Evolutionary conservation across 495 filamentous ascomycete genomes (phyloP).

Genomic region (Hyaloscypha hepaticicola): DNA sequence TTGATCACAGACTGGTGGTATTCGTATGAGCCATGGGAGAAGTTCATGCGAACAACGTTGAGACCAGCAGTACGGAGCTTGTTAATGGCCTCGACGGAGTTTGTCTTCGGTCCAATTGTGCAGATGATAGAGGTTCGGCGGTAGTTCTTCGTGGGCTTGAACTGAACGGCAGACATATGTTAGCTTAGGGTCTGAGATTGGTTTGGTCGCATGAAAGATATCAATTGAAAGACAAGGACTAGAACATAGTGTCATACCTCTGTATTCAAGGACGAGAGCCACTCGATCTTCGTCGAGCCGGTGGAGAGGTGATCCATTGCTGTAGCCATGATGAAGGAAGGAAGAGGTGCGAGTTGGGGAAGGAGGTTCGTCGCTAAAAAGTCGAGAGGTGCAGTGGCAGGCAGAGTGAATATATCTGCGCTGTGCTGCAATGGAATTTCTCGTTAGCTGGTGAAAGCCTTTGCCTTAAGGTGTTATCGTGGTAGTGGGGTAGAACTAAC

Average conservation of each 20-base stretch:
- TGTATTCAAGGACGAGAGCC: slow-evolving; percentile 70
- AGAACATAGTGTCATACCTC: too few species aligned
- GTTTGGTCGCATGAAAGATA: too few species aligned
- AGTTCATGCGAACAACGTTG: slow-evolving; percentile 99
- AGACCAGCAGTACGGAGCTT: slow-evolving; percentile 83
- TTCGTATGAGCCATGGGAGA: slow-evolving; percentile 95
- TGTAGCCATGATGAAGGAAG: slow-evolving; percentile 52
- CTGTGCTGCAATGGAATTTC: background rate
- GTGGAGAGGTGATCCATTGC: slow-evolving; percentile 76
- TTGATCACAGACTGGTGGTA: slow-evolving; percentile 97
- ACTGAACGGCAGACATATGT: slow-evolving; percentile 53
- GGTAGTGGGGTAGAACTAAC: background rate
- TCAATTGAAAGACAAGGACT: too few species aligned
- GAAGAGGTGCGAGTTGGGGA: background rate
- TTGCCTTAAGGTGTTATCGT: too few species aligned
- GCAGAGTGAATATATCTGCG: background rate
- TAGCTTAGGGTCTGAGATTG: background rate
- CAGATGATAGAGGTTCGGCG: slow-evolving; percentile 97
- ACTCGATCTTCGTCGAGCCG: slow-evolving; percentile 84
- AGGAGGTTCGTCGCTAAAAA: background rate
- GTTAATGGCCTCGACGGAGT: slow-evolving; percentile 95
- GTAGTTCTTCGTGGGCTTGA: slow-evolving; percentile 78
- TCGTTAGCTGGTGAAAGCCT: background rate
- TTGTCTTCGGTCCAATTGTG: slow-evolving; percentile 99
- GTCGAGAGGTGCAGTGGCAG: background rate